Evolutionary conservation across 768 basidiomycete genomes (phyloP), one percentile per base, ranked within the genome.

Genomic region (Pisolithus orientalis): DNA sequence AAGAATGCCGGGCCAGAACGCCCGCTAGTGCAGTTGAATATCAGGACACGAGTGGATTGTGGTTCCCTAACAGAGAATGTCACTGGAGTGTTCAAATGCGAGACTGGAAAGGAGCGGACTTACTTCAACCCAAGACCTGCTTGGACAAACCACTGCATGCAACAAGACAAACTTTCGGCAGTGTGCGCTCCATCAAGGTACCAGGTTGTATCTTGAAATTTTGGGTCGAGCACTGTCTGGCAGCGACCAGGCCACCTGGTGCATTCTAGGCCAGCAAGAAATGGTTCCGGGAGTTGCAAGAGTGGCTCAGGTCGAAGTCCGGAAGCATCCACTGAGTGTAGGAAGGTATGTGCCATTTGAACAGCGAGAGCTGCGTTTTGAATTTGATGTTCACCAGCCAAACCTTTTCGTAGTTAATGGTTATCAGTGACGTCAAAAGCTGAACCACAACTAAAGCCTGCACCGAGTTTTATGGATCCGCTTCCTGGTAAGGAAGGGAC

Each of bases 111-210:
- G n/a, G 38, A 10, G n/a, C 9, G 53, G 56, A 55, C 60, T 49
- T 62, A 57, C 52, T 62, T 49, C 10, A 88, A 59, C 6, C 78
- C 80, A 39, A 80, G 72, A 1, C 72, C 74, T 9, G 84, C 82
- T 47, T 71, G 76, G 44, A 81, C 84, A 64, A 89, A 96, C 96
- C 96, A 99, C 53, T 90, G 74, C 13, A 89, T 79, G 59, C 94
- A 95, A 54, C 83, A 92, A 42, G 80, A 76, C 28, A 99, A 74
- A 62, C 93, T 96, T 64, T 98, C 96, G 11, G 79, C 70, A 0
- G 96, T 99, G 66, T 99, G 96, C 10, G 96, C 94, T 1, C 96
- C 96, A 64, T 98, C 96, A 11, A 99, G 72, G 67, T 84, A 91
- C 96, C 96, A 98, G 3, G 80, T 87, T 6, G 79, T 75, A 14